These are phyloP conservation scores for Tetrahymena borealis DNA, from an alignment of 73 alveolate genomes.

Conservation along the genomic window DNA sequence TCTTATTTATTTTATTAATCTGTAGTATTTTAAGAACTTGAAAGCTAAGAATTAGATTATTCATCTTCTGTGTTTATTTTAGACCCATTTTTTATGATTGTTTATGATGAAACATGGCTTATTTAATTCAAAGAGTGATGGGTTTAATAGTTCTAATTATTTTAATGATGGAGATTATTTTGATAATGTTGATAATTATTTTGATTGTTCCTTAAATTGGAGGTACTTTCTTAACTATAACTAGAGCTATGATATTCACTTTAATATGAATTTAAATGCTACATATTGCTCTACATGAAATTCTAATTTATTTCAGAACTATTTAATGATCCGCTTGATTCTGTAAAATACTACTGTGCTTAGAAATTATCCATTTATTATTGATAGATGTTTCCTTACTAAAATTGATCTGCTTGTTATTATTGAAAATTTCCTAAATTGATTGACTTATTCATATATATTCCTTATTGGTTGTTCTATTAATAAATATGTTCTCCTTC, in stretches of 20 bases:
- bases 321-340: background rate
- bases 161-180: too few relatives aligned
- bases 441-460: background rate
- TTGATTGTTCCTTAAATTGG: background rate
- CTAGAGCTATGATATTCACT: background rate
- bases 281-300: background rate
- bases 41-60: too few relatives aligned
- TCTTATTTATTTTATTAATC: background rate
- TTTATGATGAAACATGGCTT: too few relatives aligned
- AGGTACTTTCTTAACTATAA: background rate
- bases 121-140: too few relatives aligned
- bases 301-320: background rate
- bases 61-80: too few relatives aligned
- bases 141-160: too few relatives aligned
- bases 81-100: too few relatives aligned
- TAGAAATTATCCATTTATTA: background rate
- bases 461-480: background rate
- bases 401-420: background rate
- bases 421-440: background rate
- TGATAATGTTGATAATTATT: background rate
- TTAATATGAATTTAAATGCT: background rate
- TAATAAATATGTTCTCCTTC: background rate
- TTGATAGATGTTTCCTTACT: background rate
- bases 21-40: background rate
- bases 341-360: background rate